Conservation (phyloP, 805 yeast genomes). For the Ogataea nakhonphanomensis region DNA sequence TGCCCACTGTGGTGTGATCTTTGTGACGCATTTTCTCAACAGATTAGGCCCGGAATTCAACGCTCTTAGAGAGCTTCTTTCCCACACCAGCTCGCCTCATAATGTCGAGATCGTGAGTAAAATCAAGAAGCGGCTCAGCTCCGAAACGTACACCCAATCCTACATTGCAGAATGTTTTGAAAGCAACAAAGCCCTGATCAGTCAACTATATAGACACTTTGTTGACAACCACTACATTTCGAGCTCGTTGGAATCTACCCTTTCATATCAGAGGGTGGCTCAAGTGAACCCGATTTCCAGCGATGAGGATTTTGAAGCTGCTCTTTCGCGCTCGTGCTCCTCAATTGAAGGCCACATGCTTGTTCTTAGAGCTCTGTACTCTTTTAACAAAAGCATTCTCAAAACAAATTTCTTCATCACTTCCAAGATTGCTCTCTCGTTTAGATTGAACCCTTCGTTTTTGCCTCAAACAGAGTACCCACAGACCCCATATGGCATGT, state of each 20-base stretch:
- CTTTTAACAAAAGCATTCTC: constrained; percentile 81
- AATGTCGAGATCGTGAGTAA: constrained; percentile 74
- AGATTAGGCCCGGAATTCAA: constrained; percentile 88
- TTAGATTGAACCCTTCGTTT: constrained; percentile 83
- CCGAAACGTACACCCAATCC: constrained; percentile 88
- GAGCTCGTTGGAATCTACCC: constrained; percentile 65
- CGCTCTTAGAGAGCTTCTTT: constrained; percentile 62
- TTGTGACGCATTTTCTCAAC: constrained; percentile 91
- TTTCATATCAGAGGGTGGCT: constrained; percentile 83
- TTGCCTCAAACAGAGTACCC: constrained; percentile 87
- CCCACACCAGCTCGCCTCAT: constrained; percentile 55
- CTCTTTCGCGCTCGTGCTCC: constrained; percentile 65
- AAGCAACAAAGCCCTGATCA: constrained; percentile 65
- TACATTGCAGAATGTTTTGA: constrained; percentile 76
- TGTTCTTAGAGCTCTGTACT: constrained; percentile 76
- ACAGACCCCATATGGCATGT: constrained; percentile 90
- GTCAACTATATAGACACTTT: constrained; percentile 84
- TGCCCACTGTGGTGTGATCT: constrained; percentile 89
- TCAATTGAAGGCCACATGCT: constrained; percentile 77
- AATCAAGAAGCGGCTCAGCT: constrained; percentile 83
- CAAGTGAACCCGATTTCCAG: constrained; percentile 69
- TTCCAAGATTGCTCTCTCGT: constrained; percentile 91
- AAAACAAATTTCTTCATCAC: constrained; percentile 94
- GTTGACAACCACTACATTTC: constrained; percentile 87
- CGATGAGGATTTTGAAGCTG: constrained; percentile 69